These are phyloP conservation scores for Fusarium sp. DNA, from an alignment of 2,329 filamentous ascomycete genomes.

Conservation along the genomic window DNA sequence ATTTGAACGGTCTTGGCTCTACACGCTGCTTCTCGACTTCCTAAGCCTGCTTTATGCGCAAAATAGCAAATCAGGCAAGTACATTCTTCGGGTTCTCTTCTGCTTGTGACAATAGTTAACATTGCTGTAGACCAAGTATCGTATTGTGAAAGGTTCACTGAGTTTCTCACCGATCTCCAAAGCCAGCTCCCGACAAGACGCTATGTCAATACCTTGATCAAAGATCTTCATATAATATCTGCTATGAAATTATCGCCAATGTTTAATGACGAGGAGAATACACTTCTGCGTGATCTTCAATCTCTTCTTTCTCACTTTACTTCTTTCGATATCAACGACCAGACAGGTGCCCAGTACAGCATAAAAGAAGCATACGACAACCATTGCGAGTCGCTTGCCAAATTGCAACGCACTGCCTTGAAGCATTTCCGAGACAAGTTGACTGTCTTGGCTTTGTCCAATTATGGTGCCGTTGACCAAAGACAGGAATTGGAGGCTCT, in stretches of 20 bases:
- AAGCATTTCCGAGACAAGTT: slow-evolving; percentile 90
- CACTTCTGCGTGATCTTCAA: slow-evolving; percentile 82
- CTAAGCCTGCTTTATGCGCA: slow-evolving; percentile 75
- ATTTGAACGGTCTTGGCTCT: slow-evolving; percentile 95
- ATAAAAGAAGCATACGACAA: slow-evolving; percentile 79
- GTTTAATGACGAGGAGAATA: slow-evolving; percentile 79
- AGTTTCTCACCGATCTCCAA: slow-evolving; percentile 89
- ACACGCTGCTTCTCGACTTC: slow-evolving; percentile 86
- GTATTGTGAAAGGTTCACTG: slow-evolving; percentile 94
- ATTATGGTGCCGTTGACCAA: slow-evolving; percentile 88
- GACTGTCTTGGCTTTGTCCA: slow-evolving; percentile 90
- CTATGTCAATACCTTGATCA: slow-evolving; percentile 89
- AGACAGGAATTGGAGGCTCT: slow-evolving; percentile 81
- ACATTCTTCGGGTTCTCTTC: neutral
- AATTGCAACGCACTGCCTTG: slow-evolving; percentile 80
- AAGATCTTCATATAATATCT: slow-evolving; percentile 85
- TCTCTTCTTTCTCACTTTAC: slow-evolving; percentile 87
- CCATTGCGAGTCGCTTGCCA: slow-evolving; percentile 81
- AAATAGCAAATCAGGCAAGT: slow-evolving; percentile 59
- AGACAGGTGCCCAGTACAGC: slow-evolving; percentile 81
- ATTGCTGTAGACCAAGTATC: slow-evolving; percentile 68
- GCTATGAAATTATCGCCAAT: slow-evolving; percentile 82
- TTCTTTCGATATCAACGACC: slow-evolving; percentile 90
- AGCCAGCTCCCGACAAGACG: slow-evolving; percentile 93
- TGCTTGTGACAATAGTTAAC: slow-evolving; percentile 28